These are phyloP conservation scores for Rugonectria rugulosa DNA, from an alignment of 2,329 filamentous ascomycete species.

Conservation along the genomic window DNA sequence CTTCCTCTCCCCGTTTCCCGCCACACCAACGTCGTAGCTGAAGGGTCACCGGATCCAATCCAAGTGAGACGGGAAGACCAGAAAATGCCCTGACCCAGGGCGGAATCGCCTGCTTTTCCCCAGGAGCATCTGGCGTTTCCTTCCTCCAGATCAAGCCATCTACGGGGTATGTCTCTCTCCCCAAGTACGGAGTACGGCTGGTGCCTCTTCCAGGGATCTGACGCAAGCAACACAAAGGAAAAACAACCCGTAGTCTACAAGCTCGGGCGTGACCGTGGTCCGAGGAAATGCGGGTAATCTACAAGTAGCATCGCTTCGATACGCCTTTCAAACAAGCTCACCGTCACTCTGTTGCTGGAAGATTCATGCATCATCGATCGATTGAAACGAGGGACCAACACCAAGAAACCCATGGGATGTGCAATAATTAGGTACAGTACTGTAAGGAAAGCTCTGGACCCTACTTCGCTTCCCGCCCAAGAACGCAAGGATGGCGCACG, in stretches of 20 bases:
- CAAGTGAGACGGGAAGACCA: constrained; percentile 2
- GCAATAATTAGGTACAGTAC: no score
- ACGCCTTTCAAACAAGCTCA: constrained; percentile 25
- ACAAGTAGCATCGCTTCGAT: constrained; percentile 21
- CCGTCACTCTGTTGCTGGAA: constrained; percentile 23
- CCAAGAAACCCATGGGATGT: no score
- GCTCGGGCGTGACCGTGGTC: constrained; percentile 32
- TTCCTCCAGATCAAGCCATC: constrained; percentile 32
- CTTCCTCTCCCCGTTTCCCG: constrained; percentile 22
- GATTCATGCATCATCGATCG: constrained; percentile 27
- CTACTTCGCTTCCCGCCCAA: constrained; percentile 14
- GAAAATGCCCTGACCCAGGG: constrained; percentile 25
- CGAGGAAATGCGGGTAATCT: constrained; percentile 29
- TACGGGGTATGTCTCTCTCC: no score
- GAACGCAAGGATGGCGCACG: constrained; percentile 17
- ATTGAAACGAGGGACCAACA: constrained; percentile 7
- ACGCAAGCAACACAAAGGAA: no score
- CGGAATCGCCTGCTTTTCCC: constrained; percentile 26
- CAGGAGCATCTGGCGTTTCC: constrained; percentile 19
- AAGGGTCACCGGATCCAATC: constrained; percentile 23
- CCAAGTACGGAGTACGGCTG: no score
- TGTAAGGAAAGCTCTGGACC: no score
- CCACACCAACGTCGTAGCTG: constrained; percentile 33
- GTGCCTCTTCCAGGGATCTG: constrained; percentile 29
- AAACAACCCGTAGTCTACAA: constrained; percentile 26